These are phyloP conservation scores for Penicillium atrosanguineum DNA, from an alignment of 495 filamentous ascomycete genomes.

Conservation along the genomic window DNA sequence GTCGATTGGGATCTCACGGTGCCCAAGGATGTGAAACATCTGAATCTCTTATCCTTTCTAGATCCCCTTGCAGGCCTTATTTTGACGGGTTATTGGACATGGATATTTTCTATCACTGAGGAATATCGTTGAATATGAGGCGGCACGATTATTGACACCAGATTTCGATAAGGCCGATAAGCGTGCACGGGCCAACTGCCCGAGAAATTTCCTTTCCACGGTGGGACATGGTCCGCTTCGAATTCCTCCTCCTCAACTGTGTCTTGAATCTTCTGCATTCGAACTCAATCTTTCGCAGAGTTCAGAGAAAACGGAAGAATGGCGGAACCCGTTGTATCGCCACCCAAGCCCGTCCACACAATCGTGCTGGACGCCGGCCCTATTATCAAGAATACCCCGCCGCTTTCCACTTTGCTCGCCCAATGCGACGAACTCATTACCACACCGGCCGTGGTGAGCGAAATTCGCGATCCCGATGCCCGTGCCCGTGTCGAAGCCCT, in stretches of 20 bases:
- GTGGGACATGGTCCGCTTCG: neutral
- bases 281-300: neutral
- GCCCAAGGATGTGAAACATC: too few species aligned
- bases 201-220: conserved; percentile 29
- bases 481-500: conserved; percentile 76
- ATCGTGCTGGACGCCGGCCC: conserved; percentile 89
- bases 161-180: conserved; percentile 22
- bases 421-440: conserved; percentile 78
- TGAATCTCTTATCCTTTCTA: too few species aligned
- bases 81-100: too few species aligned
- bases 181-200: conserved; percentile 27
- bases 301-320: conserved; percentile 22
- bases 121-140: too few species aligned
- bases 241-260: conserved; percentile 8
- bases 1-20: too few species aligned
- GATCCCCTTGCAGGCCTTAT: too few species aligned
- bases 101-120: too few species aligned
- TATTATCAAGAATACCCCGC: conserved; percentile 83
- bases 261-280: neutral
- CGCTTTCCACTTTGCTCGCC: conserved; percentile 71
- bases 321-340: conserved; percentile 31
- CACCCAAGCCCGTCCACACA: conserved; percentile 71
- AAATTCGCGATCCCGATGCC: conserved; percentile 85
- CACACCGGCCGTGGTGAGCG: conserved; percentile 79
- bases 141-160: neutral